A percentile compares a stretch with the other conserved stretches of the same genome.
Evolutionary conservation across 345 rosid genomes (phyloP).

Genomic region (Balakata baccata): DNA sequence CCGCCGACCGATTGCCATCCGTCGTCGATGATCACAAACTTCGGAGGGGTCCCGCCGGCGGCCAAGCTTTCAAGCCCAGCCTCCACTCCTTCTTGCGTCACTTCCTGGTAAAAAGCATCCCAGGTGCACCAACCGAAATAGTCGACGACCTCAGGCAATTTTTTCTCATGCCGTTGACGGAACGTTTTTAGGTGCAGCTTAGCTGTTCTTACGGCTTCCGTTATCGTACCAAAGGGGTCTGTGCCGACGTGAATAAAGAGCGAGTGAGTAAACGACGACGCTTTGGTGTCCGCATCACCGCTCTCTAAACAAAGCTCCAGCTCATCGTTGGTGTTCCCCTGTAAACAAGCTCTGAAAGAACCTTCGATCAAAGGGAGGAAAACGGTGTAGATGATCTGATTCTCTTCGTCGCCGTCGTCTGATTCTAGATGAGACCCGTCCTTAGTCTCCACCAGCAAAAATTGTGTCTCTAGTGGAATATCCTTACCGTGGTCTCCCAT

Average conservation of each 20-base stretch:
- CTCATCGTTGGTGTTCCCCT: slow-evolving; percentile 66
- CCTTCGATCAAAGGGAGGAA: slow-evolving; percentile 87
- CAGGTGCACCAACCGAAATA: slow-evolving; percentile 98
- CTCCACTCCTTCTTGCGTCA: slow-evolving; percentile 90
- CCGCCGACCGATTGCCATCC: slow-evolving; percentile 91
- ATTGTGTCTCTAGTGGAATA: slow-evolving; percentile 83
- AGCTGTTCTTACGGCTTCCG: slow-evolving; percentile 68
- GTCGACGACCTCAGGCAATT: slow-evolving; percentile 71
- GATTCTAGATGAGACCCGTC: slow-evolving; percentile 73
- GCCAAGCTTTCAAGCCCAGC: slow-evolving; percentile 63
- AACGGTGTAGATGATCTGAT: slow-evolving; percentile 69
- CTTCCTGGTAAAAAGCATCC: slow-evolving; percentile 97
- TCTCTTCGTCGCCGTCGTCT: slow-evolving; percentile 49
- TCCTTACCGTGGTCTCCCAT: slow-evolving; percentile 79
- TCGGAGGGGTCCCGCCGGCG: slow-evolving; percentile 77
- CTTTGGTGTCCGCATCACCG: slow-evolving; percentile 62
- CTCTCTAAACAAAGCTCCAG: slow-evolving; percentile 91
- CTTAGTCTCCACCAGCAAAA: slow-evolving; percentile 65
- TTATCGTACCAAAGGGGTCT: slow-evolving; percentile 70
- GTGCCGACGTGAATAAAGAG: slow-evolving; percentile 68
- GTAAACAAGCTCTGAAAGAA: slow-evolving; percentile 69
- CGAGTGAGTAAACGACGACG: slow-evolving; percentile 65
- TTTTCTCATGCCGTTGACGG: slow-evolving; percentile 87
- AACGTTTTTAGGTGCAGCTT: slow-evolving; percentile 67
- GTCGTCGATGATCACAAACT: slow-evolving; percentile 86